A percentile compares a stretch with the other conserved stretches of the same genome.
Evolutionary conservation across 345 rosid genomes (phyloP).

Genomic region (Eucalyptus decipiens): DNA sequence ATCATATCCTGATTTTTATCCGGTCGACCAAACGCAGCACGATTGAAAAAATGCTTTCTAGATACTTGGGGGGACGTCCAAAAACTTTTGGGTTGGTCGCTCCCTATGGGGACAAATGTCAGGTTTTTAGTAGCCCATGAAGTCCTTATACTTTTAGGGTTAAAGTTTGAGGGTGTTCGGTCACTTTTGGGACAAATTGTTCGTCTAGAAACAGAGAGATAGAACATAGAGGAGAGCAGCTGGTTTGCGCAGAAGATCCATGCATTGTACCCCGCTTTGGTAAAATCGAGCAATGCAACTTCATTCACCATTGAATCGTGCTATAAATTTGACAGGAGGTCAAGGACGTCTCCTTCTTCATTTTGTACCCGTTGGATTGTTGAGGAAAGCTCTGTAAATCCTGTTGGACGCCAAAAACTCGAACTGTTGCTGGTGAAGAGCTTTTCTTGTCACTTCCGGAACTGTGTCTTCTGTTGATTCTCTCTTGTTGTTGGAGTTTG

Average conservation of each 20-base stretch:
- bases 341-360: background rate
- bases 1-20: fast-evolving
- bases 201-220: background rate
- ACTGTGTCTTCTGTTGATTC: background rate
- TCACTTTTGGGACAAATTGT: background rate
- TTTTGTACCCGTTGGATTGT: background rate
- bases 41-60: background rate
- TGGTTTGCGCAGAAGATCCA: background rate
- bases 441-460: background rate
- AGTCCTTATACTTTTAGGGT: background rate
- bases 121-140: background rate
- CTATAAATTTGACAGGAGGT: background rate
- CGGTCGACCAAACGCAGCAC: background rate
- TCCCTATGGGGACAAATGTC: background rate
- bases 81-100: background rate
- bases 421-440: background rate
- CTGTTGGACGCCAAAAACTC: background rate
- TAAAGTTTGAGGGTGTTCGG: background rate
- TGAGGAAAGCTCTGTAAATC: background rate
- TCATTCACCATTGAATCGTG: background rate
- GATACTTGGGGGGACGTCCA: background rate
- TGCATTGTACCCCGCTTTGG: background rate
- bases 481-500: background rate
- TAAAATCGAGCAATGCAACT: background rate
- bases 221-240: background rate